Evolutionary conservation across 2,329 filamentous ascomycete species (phyloP), one percentile per base, ranked within the genome.

Genomic region (Exutisphaerella laricina): DNA sequence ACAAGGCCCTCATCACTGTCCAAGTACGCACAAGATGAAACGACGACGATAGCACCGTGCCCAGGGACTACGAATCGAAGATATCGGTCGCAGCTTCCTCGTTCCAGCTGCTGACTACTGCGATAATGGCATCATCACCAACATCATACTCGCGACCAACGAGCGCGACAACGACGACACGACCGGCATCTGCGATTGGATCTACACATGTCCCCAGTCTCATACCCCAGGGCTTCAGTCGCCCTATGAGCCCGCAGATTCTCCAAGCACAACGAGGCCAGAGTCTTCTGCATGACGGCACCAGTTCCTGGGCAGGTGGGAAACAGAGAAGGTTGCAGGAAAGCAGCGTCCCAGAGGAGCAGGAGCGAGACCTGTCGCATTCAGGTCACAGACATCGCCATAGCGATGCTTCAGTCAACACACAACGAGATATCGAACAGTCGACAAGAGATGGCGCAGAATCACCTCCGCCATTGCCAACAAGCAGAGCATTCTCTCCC

Each of bases 171-270:
- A 29, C 6, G 17, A 68, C 9, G 41, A 29, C 6, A 23, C 61
- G 57, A 43, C 74, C 72, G 12, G 90, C 82, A 53, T 75, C 85
- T 30, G 74, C 84, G 33, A 42, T 55, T 23, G 88, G 83, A 61
- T 79, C 83, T 59, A 92, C 86, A 30, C 92, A 98, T 71, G 88
- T 94, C 14, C 89, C 92, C 1, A 88, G 85, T 1, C 71, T 98
- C 40, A 84, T 88, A 2, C 88, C 88, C 12, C 85, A 90, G 59
- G 90, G 87, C 41, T 97, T 98, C 70, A 95, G 94, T 62, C 84
- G 84, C 16, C 92, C 92, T 28, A 94, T 98, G 88, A 97, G 89
- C 68, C 94, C 90, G 17, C 88, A 95, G 64, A 84, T 88, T 63
- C 72, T 97, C 38, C 90, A 97, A 67, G 88, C 88, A 41, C 92